Percentiles rank a stretch among this genome's conserved stretches.
Evolutionary conservation across 78 protist genomes (phyloP).

Genomic region (Dictyostelium purpureum): DNA sequence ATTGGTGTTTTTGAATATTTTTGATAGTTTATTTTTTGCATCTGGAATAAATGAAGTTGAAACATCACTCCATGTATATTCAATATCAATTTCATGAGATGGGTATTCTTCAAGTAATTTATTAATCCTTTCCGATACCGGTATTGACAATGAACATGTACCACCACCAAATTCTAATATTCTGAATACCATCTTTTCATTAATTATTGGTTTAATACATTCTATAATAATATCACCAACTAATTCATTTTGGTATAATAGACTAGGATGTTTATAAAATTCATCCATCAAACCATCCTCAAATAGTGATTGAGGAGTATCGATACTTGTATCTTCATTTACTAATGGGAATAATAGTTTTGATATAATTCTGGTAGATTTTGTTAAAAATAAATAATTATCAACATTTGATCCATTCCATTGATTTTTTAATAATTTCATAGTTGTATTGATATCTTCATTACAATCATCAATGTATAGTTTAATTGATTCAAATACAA

Average conservation of each 20-base stretch:
- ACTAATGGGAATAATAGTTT: no score
- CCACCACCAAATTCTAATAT: conserved; percentile 22
- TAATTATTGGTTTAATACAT: background rate
- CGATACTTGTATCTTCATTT: no score
- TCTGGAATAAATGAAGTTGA: background rate
- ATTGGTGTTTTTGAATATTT: no score
- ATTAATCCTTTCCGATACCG: background rate
- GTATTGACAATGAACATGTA: background rate
- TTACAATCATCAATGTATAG: no score
- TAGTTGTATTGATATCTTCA: no score
- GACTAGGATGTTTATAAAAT: background rate
- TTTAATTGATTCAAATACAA: background rate
- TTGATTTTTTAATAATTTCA: no score
- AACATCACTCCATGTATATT: background rate
- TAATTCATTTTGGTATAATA: background rate
- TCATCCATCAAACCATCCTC: background rate
- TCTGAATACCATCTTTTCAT: conserved; percentile 9
- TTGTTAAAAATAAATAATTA: no score
- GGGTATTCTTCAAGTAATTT: background rate
- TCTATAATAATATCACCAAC: background rate
- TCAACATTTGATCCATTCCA: no score
- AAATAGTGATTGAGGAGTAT: no score
- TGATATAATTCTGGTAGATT: no score
- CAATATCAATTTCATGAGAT: background rate
- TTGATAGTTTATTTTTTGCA: background rate